Conservation (phyloP, 169 alveolate species). For the Cryptosporidium baileyi region DNA sequence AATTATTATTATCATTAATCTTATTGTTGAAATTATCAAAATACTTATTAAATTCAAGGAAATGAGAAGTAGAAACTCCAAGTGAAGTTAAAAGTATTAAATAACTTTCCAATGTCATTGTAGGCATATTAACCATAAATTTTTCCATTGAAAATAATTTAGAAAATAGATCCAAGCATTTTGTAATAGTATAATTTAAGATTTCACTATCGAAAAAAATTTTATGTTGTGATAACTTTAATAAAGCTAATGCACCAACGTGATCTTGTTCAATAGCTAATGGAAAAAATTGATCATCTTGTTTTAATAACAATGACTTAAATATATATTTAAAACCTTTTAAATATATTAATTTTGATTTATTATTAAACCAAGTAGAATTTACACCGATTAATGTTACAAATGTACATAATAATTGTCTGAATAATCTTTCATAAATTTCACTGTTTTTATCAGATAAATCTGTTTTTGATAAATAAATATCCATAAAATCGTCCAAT, state of each 20-base stretch:
- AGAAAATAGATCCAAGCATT: conserved; percentile 17
- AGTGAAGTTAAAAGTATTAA: conserved; percentile 6
- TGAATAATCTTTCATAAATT: neutral
- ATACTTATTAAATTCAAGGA: neutral
- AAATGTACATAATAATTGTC: conserved; percentile 45
- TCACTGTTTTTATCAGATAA: neutral
- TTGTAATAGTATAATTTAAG: neutral
- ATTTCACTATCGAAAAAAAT: neutral
- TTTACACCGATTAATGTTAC: conserved; percentile 42
- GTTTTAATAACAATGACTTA: neutral
- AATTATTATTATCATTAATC: neutral
- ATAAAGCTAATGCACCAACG: conserved; percentile 45
- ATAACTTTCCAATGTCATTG: conserved; percentile 59
- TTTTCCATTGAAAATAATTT: neutral
- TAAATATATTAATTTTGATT: neutral
- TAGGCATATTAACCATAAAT: neutral
- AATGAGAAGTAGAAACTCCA: conserved; percentile 22
- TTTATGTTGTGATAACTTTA: conserved; percentile 33
- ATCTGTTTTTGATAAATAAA: neutral
- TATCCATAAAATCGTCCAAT: conserved; percentile 15
- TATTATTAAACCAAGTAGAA: conserved; percentile 35
- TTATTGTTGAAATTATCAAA: neutral
- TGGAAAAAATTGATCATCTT: conserved; percentile 54
- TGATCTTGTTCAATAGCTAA: conserved; percentile 57
- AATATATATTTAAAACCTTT: conserved; percentile 19